Evolutionary conservation across 495 filamentous ascomycete genomes (phyloP).

Genomic region (Terfezia claveryi): DNA sequence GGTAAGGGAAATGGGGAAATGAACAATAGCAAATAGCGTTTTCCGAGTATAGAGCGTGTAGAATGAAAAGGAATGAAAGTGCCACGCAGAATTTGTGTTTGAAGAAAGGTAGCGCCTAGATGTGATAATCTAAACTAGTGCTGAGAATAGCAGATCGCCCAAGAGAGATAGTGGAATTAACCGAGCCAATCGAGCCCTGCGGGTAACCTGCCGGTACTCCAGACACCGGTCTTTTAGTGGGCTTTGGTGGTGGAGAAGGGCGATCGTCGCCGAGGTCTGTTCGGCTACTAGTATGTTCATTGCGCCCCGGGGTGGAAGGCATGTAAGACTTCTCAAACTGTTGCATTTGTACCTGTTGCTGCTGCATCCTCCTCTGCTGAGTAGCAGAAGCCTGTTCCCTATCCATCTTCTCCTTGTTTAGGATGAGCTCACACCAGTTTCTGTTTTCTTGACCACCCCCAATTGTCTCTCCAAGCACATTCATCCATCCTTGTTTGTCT

Average conservation of each 20-base stretch:
- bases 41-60: too few relatives aligned
- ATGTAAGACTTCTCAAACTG: neutral
- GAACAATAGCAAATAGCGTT: too few relatives aligned
- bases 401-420: constrained; percentile 25
- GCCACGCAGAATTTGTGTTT: too few relatives aligned
- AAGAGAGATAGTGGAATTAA: too few relatives aligned
- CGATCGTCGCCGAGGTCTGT: neutral
- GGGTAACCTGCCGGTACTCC: neutral
- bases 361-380: constrained; percentile 13
- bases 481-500: constrained; percentile 89
- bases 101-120: too few relatives aligned
- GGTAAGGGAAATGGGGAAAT: too few relatives aligned
- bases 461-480: constrained; percentile 62
- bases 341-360: constrained; percentile 1
- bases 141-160: too few relatives aligned
- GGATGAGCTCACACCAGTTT: constrained; percentile 70
- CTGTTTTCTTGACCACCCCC: constrained; percentile 35
- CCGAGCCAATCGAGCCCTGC: too few relatives aligned
- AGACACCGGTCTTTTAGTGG: neutral
- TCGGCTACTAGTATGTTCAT: too few relatives aligned
- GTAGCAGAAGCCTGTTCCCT: constrained; percentile 1
- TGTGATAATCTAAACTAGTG: too few relatives aligned
- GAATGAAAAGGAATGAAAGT: too few relatives aligned
- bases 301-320: neutral
- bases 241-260: neutral